phyloP scores from a whole-genome alignment of 495 filamentous ascomycete genomes.

The Podospora australis region DNA sequence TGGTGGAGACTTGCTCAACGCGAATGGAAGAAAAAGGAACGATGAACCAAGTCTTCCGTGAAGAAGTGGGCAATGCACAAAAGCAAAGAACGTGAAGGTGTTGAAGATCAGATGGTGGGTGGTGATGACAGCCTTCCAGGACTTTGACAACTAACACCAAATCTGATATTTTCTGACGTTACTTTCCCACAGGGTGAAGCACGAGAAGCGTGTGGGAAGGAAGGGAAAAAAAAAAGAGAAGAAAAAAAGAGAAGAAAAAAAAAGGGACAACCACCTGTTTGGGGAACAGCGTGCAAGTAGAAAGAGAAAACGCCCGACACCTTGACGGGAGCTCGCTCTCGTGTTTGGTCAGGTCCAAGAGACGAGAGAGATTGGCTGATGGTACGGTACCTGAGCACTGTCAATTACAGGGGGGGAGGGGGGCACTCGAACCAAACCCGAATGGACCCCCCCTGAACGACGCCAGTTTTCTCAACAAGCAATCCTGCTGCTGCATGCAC shows the following conservation, averaged over 20 bases:
- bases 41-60: constrained; percentile 1
- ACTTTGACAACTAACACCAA: neutral
- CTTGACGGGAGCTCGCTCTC: no score
- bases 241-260: constrained; percentile 6
- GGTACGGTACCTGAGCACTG: constrained; percentile 10
- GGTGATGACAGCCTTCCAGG: constrained; percentile 5
- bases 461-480: no score
- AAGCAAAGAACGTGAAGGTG: neutral
- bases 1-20: constrained; percentile 16
- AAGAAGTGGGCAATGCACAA: constrained; percentile 1
- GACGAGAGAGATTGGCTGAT: constrained; percentile 20
- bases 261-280: constrained; percentile 6
- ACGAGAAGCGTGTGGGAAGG: constrained; percentile 2
- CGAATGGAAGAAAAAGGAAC: constrained; percentile 11
- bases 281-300: constrained; percentile 10
- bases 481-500: no score
- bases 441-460: constrained; percentile 4
- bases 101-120: neutral
- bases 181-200: neutral
- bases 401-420: constrained; percentile 15
- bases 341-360: constrained; percentile 2
- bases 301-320: constrained; percentile 2
- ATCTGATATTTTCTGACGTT: neutral
- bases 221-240: constrained; percentile 4
- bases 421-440: constrained; percentile 14